Evolutionary conservation across 768 basidiomycete species (phyloP).

Genomic region (Solioccasus polychromus): DNA sequence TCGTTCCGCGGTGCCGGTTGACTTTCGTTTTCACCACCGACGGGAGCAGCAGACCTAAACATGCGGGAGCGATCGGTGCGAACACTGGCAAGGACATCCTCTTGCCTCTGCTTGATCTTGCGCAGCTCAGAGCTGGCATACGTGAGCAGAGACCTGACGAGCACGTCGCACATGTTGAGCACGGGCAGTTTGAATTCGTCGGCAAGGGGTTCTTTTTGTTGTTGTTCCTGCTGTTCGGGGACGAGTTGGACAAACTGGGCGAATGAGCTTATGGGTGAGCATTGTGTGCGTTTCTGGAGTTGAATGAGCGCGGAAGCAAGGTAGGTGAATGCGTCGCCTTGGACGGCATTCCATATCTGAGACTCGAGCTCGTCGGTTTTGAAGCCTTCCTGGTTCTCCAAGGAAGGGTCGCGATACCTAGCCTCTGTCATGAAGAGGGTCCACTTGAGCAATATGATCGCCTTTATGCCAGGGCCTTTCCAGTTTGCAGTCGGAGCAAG

Average conservation of each 20-base stretch:
- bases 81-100: constrained; percentile 72
- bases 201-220: constrained; percentile 36
- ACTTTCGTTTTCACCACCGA: constrained; percentile 38
- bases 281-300: constrained; percentile 40
- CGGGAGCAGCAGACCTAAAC: constrained; percentile 44
- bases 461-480: constrained; percentile 70
- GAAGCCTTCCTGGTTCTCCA: constrained; percentile 65
- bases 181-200: constrained; percentile 52
- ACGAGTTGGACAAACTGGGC: constrained; percentile 39
- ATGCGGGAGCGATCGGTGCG: constrained; percentile 60
- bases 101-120: constrained; percentile 87
- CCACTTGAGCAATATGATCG: constrained; percentile 80
- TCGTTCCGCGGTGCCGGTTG: constrained; percentile 70
- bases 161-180: constrained; percentile 63
- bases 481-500: constrained; percentile 53
- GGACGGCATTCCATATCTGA: constrained; percentile 79
- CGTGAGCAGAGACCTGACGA: constrained; percentile 68
- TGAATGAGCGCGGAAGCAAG: constrained; percentile 59
- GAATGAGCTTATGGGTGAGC: constrained; percentile 34
- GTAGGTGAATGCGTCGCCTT: constrained; percentile 77
- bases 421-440: constrained; percentile 79
- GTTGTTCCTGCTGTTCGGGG: constrained; percentile 36
- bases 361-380: constrained; percentile 78
- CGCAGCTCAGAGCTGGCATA: constrained; percentile 79
- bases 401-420: constrained; percentile 60